Percentiles rank a stretch among this genome's conserved stretches.
phyloP scores from a whole-genome alignment of 805 yeast genomes.

The Ogataea paradorogensis region DNA sequence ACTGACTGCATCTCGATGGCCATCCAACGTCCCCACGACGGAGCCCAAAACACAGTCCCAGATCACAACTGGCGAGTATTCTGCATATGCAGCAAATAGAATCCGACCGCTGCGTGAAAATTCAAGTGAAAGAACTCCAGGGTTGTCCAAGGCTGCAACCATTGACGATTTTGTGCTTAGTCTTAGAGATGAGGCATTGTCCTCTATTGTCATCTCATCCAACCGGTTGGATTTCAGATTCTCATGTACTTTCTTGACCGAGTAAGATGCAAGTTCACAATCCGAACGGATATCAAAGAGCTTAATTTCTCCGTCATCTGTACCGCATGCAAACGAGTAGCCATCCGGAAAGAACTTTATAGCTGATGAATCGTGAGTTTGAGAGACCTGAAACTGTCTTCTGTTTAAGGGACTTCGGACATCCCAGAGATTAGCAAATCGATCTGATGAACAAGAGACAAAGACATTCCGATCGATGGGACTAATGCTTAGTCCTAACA shows the following conservation, averaged over 20 bases:
- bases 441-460: constrained; percentile 67
- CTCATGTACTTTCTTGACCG: constrained; percentile 10
- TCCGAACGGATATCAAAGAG: constrained; percentile 77
- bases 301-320: constrained; percentile 72
- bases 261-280: constrained; percentile 57
- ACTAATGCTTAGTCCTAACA: constrained; percentile 44
- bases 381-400: constrained; percentile 47
- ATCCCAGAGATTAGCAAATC: constrained; percentile 68
- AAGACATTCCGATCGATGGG: constrained; percentile 36
- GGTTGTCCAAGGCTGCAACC: constrained; percentile 44
- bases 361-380: constrained; percentile 58
- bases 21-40: constrained; percentile 62
- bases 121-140: constrained; percentile 72
- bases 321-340: constrained; percentile 66
- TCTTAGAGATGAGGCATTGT: constrained; percentile 24
- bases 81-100: constrained; percentile 72
- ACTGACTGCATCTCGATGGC: constrained; percentile 60
- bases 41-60: constrained; percentile 75
- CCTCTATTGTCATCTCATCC: constrained; percentile 9
- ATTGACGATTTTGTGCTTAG: constrained; percentile 27
- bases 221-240: constrained; percentile 9
- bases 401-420: constrained; percentile 40
- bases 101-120: constrained; percentile 73
- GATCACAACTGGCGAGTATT: constrained; percentile 59
- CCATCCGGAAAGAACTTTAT: constrained; percentile 68